Conservation (phyloP, 495 filamentous ascomycete genomes). For the Chaetomium tenue region DNA sequence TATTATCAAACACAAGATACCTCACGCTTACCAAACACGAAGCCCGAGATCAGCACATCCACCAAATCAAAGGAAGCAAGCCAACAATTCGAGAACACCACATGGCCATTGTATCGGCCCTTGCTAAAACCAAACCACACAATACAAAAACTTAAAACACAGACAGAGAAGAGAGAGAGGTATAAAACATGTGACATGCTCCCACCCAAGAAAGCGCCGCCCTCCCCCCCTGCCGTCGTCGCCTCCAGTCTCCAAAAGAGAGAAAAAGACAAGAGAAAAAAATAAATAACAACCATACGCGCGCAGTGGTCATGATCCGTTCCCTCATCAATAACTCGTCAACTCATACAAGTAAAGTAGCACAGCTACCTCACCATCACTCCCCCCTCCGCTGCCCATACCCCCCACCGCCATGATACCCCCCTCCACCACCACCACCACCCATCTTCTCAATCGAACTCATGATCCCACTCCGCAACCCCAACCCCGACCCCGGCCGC, state of each 20-base stretch:
- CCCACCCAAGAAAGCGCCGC: background rate
- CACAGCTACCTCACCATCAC: background rate
- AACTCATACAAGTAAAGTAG: background rate
- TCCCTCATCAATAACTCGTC: conserved; percentile 2
- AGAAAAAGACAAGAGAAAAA: background rate
- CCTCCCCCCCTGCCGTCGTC: background rate
- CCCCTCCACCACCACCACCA: conserved; percentile 40
- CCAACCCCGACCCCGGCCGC: conserved; percentile 43
- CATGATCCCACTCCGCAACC: conserved; percentile 59
- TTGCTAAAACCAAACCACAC: background rate
- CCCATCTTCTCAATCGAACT: conserved; percentile 72
- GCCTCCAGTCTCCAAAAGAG: background rate
- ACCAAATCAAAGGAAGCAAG: background rate
- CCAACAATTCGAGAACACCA: background rate
- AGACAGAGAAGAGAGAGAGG: background rate
- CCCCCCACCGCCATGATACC: conserved; percentile 35
- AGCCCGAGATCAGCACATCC: background rate
- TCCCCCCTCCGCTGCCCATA: conserved; percentile 20
- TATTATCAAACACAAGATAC: too few relatives aligned
- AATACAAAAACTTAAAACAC: background rate
- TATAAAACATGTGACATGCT: background rate
- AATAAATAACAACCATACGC: background rate
- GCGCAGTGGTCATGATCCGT: background rate
- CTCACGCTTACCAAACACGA: background rate
- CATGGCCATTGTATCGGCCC: background rate